These are phyloP conservation scores for Sclerotinia spermophila DNA, from an alignment of 2,329 filamentous ascomycete genomes.

Conservation along the genomic window DNA sequence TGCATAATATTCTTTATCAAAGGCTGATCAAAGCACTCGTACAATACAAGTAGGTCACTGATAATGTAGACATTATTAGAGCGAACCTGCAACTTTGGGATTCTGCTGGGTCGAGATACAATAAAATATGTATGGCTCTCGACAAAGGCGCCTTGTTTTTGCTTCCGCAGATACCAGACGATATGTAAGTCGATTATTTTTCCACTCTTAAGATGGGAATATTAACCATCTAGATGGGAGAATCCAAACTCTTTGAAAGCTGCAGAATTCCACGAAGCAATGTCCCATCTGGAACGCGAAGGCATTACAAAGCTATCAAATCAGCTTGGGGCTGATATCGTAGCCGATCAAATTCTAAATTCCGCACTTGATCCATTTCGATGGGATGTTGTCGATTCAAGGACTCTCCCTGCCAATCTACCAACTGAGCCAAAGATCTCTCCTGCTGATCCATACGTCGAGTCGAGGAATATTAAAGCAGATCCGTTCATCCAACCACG, in stretches of 20 bases:
- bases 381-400: not conserved
- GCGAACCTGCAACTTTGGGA: not conserved
- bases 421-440: not conserved
- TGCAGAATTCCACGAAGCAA: not conserved
- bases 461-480: not conserved
- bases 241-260: not conserved
- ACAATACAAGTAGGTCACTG: not conserved
- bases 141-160: not conserved
- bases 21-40: not conserved
- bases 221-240: not conserved
- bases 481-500: not conserved
- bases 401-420: not conserved
- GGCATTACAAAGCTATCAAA: not conserved
- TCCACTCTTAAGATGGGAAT: not conserved
- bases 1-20: not conserved
- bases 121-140: not conserved
- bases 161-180: conserved; percentile 2
- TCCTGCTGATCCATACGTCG: not conserved
- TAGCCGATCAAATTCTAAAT: not conserved
- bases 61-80: not conserved
- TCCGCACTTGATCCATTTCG: not conserved
- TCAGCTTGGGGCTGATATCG: not conserved
- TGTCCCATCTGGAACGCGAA: not conserved
- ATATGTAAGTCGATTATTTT: not conserved
- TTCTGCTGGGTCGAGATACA: not conserved